phyloP scores from a whole-genome alignment of 495 filamentous ascomycete species.

The Thermothielavioides terrestris region DNA sequence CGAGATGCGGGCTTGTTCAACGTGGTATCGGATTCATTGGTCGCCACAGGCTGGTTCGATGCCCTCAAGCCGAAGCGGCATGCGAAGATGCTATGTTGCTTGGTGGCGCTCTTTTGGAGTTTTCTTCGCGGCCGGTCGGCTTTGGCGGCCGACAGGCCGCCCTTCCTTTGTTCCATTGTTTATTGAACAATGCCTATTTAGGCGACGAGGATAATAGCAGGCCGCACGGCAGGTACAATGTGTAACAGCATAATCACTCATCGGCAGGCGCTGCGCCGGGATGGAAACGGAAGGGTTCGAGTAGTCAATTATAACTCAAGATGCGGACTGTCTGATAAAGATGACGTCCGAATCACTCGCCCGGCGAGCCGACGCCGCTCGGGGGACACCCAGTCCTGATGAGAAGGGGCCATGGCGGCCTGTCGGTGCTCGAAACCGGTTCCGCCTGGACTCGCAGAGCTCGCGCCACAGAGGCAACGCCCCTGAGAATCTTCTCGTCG shows the following conservation, averaged over 20 bases:
- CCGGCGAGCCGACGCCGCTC: neutral
- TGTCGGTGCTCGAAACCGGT: neutral
- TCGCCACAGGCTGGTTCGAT: constrained; percentile 14
- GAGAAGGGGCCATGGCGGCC: neutral
- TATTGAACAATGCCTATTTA: constrained; percentile 19
- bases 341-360: neutral
- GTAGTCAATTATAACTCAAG: neutral
- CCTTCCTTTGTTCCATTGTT: constrained; percentile 31
- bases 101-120: constrained; percentile 32
- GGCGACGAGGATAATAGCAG: constrained; percentile 15
- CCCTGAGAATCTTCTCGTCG: neutral
- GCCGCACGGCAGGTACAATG: constrained; percentile 14
- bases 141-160: constrained; percentile 21
- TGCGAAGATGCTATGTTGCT: constrained; percentile 22
- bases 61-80: constrained; percentile 12
- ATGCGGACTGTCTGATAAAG: neutral
- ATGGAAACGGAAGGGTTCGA: neutral
- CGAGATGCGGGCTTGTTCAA: constrained; percentile 18
- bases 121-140: constrained; percentile 33
- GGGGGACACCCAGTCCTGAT: neutral
- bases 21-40: neutral
- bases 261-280: neutral
- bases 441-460: neutral
- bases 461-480: neutral
- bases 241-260: neutral